phyloP scores from a whole-genome alignment of 2,329 filamentous ascomycete species.

The Pseudopyrenochaeta lycopersici region DNA sequence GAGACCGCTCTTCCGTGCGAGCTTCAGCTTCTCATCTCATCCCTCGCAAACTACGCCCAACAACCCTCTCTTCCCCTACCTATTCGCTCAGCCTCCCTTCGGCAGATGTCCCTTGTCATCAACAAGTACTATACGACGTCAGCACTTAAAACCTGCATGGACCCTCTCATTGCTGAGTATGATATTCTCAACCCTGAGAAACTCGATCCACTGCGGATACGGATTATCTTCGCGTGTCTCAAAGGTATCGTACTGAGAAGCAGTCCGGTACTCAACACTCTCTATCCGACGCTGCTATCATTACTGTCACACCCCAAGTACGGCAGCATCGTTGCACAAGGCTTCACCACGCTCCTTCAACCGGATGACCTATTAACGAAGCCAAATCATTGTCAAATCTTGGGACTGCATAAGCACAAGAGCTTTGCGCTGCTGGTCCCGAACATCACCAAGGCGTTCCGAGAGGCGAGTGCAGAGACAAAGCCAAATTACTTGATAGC shows the following conservation, averaged over 20 bases:
- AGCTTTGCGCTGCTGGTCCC: constrained; percentile 69
- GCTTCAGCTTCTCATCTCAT: constrained; percentile 41
- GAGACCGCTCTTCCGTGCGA: constrained; percentile 45
- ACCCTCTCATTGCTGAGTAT: constrained; percentile 46
- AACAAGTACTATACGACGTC: constrained; percentile 59
- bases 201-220: constrained; percentile 55
- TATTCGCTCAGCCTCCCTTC: constrained; percentile 47
- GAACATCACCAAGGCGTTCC: constrained; percentile 63
- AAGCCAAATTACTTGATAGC: constrained; percentile 72
- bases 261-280: constrained; percentile 53
- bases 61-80: constrained; percentile 33
- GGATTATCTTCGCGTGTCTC: constrained; percentile 67
- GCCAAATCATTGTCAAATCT: constrained; percentile 68
- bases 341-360: constrained; percentile 67
- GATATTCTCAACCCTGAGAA: constrained; percentile 44
- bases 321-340: constrained; percentile 62
- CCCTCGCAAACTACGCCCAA: constrained; percentile 51
- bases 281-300: constrained; percentile 58
- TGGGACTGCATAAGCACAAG: constrained; percentile 70
- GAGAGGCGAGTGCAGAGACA: constrained; percentile 50
- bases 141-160: constrained; percentile 51
- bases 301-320: constrained; percentile 59
- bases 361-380: constrained; percentile 69
- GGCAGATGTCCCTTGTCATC: constrained; percentile 56
- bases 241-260: constrained; percentile 69